Base-by-base conservation (phyloP, 768 basidiomycete genomes). In the Leccinum uliginosum region DNA sequence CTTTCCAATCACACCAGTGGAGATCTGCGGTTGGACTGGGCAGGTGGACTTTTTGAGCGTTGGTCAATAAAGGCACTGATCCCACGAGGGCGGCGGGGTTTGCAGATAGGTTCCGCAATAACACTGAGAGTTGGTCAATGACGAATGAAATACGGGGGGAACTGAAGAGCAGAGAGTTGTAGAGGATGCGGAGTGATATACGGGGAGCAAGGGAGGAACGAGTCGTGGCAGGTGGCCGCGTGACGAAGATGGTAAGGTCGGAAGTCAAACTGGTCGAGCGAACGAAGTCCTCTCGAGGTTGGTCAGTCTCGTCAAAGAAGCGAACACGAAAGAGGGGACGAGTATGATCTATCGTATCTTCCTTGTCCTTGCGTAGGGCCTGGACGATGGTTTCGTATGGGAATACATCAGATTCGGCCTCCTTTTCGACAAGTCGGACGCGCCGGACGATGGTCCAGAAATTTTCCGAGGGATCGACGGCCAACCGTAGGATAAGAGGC, bases 1-100 rank as follows among this genome's bases (percentile, higher is more conserved):
- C 97, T 70, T 94, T 93, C 84, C 88, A 99, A 51, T 88, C 95
- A 72, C 93, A 96, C 96, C 97, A 99, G 64, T 97, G 83, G 34
- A 99, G 81, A 70, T 98, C 88, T 15, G 84, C 87, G 11, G 83
- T 84, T 3, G 96, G 93, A 66, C 89, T 80, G 1, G 97, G 97
- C 4, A 99, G 80, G 49, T 78, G 78, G 12, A 73, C 75, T 53
- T 78, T 79, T 72, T 98, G 93, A 12, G 74, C 69, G 4, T 85
- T 76, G 0, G 92, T 93, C 50, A 93, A 73, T 12, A 98, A 73
- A 1, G 93, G 86, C 12, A 96, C 83, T 1, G 87, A 83, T 6
- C 93, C 93, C 27, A 96, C 80, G 0, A 84, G 77, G 1, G 83
- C 78, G 4, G 86, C 70, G 0, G 91, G 89, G 64, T 87, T 83